phyloP scores from a whole-genome alignment of 352 stramenopile species.

The Globisporangium cylindrosporum region DNA sequence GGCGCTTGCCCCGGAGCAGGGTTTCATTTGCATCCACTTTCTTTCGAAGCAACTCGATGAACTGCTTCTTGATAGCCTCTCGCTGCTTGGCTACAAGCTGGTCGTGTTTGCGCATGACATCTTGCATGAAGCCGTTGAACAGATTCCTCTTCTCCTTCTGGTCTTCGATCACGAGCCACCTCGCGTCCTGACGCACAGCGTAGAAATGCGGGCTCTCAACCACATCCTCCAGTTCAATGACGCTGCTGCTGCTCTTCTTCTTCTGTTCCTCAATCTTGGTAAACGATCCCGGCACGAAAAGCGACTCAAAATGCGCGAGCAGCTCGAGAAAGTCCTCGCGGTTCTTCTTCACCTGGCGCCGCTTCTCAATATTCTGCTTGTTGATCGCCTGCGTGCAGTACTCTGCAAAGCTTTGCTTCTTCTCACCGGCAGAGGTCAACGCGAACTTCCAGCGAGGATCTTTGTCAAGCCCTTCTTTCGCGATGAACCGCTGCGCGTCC shows the following conservation, averaged over 20 bases:
- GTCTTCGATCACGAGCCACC: conserved; percentile 63
- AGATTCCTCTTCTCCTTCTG: conserved; percentile 65
- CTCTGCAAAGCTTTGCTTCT: conserved; percentile 83
- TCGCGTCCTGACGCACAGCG: conserved; percentile 58
- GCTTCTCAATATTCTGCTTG: conserved; percentile 60
- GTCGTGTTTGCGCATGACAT: conserved; percentile 54
- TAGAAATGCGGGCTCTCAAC: conserved; percentile 44
- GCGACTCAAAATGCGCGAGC: conserved; percentile 48
- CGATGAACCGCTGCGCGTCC: conserved; percentile 57
- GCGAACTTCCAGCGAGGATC: conserved; percentile 72
- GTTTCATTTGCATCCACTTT: conserved; percentile 28
- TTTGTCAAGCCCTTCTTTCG: conserved; percentile 51
- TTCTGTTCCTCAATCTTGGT: background rate
- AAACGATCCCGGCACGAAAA: conserved; percentile 20
- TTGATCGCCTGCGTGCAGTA: conserved; percentile 78
- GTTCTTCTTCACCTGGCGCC: conserved; percentile 63
- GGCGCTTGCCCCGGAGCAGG: conserved; percentile 25
- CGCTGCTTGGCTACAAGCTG: conserved; percentile 38
- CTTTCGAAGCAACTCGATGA: conserved; percentile 38
- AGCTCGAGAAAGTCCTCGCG: conserved; percentile 78
- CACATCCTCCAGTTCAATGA: conserved; percentile 50
- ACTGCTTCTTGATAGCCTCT: conserved; percentile 37
- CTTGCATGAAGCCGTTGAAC: conserved; percentile 64
- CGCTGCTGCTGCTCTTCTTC: conserved; percentile 13
- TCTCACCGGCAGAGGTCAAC: conserved; percentile 63